Percentiles rank a stretch among this genome's conserved stretches.
phyloP scores from a whole-genome alignment of 2,329 filamentous ascomycete genomes.

The Knoxdaviesia capensis region DNA sequence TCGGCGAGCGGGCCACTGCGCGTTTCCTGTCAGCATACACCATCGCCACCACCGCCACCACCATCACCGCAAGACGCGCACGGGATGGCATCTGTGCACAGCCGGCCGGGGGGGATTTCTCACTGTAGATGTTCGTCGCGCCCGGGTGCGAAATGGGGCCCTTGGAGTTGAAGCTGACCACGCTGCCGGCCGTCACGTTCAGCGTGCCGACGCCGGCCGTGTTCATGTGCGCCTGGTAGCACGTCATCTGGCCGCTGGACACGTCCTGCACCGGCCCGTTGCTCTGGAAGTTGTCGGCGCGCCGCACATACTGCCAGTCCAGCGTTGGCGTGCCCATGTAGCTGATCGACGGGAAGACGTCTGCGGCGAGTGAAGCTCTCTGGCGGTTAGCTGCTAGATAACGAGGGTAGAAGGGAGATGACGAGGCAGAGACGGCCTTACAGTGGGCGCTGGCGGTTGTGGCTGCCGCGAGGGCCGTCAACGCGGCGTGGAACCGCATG shows the following conservation, averaged over 20 bases:
- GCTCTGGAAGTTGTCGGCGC: constrained; percentile 26
- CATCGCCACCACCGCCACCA: too few species aligned
- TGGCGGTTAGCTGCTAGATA: background rate
- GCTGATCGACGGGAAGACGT: constrained; percentile 20
- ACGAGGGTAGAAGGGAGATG: background rate
- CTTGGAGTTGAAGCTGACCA: constrained; percentile 13
- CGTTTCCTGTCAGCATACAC: too few species aligned
- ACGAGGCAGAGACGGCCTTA: constrained; percentile 7
- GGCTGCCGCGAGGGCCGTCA: background rate
- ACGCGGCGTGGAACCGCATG: too few species aligned
- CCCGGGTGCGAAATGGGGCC: constrained; percentile 20
- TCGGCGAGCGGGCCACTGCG: too few species aligned
- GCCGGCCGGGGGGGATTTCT: constrained; percentile 12
- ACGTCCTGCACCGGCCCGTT: constrained; percentile 28
- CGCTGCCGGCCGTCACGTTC: constrained; percentile 9
- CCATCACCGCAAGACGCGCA: too few species aligned
- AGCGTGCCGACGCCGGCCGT: constrained; percentile 22
- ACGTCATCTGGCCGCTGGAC: constrained; percentile 23
- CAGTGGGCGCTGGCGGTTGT: constrained; percentile 16
- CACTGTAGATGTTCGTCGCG: constrained; percentile 16
- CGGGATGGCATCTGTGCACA: constrained; percentile 10
- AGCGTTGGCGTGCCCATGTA: constrained; percentile 11
- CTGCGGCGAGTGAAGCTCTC: constrained; percentile 7
- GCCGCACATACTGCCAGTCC: constrained; percentile 26
- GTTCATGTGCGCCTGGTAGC: constrained; percentile 23